Conservation (phyloP, 441 rosid genomes). For the Gossypium schwendimanii region DNA sequence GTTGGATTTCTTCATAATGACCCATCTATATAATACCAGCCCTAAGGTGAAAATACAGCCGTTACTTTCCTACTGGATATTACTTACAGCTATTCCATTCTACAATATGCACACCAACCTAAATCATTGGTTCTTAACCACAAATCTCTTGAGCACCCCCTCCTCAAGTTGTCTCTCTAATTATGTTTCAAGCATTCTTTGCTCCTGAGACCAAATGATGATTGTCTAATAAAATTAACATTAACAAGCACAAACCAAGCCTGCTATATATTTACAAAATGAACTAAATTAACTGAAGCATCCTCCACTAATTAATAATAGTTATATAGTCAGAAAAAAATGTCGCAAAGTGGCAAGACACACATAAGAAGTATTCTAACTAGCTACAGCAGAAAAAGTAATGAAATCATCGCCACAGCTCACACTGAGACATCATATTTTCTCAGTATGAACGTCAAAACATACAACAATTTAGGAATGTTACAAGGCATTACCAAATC, state of each 20-base stretch:
- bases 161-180: not conserved
- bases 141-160: conserved; percentile 3
- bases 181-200: not conserved
- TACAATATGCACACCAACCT: not conserved
- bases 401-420: conserved; percentile 5
- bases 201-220: not conserved
- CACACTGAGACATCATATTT: conserved; percentile 7
- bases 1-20: not conserved
- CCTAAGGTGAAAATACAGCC: not conserved
- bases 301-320: not conserved
- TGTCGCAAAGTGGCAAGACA: not conserved
- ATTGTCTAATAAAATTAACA: not conserved
- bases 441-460: conserved; percentile 11
- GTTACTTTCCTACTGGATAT: not conserved
- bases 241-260: not conserved
- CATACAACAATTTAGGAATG: not conserved
- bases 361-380: not conserved
- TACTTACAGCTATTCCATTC: not conserved
- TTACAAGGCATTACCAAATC: not conserved
- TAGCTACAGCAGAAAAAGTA: not conserved
- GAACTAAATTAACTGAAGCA: conserved; percentile 11
- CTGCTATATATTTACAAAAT: not conserved
- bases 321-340: conserved; percentile 2
- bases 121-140: not conserved
- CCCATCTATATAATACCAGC: not conserved